phyloP scores from a whole-genome alignment of 176 grass and related monocot genomes.

The Oryza brachyantha region DNA sequence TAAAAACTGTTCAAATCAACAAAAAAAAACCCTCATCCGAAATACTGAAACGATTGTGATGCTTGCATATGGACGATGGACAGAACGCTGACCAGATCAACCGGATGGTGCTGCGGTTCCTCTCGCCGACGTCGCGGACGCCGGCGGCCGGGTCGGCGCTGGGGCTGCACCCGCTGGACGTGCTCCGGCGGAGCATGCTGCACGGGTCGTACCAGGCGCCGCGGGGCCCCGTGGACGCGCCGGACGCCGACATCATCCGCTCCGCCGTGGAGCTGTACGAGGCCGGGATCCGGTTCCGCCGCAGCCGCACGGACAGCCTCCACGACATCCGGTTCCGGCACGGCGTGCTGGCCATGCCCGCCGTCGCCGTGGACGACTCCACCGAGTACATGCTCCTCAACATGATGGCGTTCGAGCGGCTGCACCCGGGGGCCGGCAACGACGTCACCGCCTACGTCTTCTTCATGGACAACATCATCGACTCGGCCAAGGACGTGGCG shows the following conservation, averaged over 20 bases:
- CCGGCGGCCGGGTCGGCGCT: background rate
- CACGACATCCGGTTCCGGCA: slow-evolving; percentile 57
- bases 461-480: slow-evolving; percentile 92
- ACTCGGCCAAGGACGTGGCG: slow-evolving; percentile 71
- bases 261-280: slow-evolving; percentile 79
- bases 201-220: background rate
- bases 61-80: background rate
- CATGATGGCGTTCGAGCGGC: slow-evolving; percentile 91
- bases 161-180: slow-evolving; percentile 53
- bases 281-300: slow-evolving; percentile 66
- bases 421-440: slow-evolving; percentile 68
- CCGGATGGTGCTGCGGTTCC: slow-evolving; percentile 58
- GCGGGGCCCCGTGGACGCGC: background rate
- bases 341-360: slow-evolving; percentile 51
- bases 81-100: slow-evolving; percentile 52
- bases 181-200: slow-evolving; percentile 54
- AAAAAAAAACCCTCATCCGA: no score
- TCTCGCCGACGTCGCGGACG: background rate
- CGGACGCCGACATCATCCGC: slow-evolving; percentile 54
- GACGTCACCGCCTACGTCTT: slow-evolving; percentile 88
- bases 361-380: slow-evolving; percentile 66
- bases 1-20: no score
- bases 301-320: slow-evolving; percentile 38
- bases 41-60: no score
- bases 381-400: slow-evolving; percentile 90